phyloP scores from a whole-genome alignment of 2,329 filamentous ascomycete genomes.

The Dactylellina parvicollis region DNA sequence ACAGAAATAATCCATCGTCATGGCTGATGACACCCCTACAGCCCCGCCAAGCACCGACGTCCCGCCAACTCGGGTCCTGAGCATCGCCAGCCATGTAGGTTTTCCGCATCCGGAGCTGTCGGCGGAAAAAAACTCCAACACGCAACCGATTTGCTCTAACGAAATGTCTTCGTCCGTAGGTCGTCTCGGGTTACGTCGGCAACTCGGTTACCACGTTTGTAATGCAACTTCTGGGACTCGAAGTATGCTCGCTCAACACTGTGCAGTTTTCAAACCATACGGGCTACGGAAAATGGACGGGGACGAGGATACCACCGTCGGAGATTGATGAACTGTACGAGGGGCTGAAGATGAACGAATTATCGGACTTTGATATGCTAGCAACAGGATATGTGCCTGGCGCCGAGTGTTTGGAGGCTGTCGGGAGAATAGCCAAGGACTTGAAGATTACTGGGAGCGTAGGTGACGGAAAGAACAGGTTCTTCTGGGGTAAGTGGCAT shows the following conservation, averaged over 20 bases:
- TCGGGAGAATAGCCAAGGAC: constrained; percentile 84
- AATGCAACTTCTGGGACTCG: constrained; percentile 91
- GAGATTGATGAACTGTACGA: constrained; percentile 87
- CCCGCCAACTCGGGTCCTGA: constrained; percentile 45
- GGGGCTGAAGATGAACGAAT: constrained; percentile 81
- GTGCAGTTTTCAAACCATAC: constrained; percentile 99
- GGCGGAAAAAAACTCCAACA: background rate
- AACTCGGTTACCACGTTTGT: constrained; percentile 97
- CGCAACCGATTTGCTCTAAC: background rate
- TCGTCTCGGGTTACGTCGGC: constrained; percentile 80
- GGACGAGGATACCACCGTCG: constrained; percentile 79
- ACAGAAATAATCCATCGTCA: background rate
- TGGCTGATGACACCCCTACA: constrained; percentile 22
- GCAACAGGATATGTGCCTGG: constrained; percentile 94
- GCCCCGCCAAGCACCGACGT: constrained; percentile 35
- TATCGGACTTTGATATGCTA: constrained; percentile 92
- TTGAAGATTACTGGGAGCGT: constrained; percentile 72
- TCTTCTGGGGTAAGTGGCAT: constrained; percentile 78
- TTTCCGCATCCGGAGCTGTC: background rate
- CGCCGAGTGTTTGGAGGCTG: constrained; percentile 81
- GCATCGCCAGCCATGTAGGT: constrained; percentile 51
- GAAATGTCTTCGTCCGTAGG: constrained; percentile 58
- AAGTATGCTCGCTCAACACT: constrained; percentile 93
- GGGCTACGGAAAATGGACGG: constrained; percentile 87
- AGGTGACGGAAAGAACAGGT: constrained; percentile 71